A percentile compares a stretch with the other conserved stretches of the same genome.
Evolutionary conservation across 768 basidiomycete species (phyloP).

Genomic region (Strobilomyces echinocephalus): DNA sequence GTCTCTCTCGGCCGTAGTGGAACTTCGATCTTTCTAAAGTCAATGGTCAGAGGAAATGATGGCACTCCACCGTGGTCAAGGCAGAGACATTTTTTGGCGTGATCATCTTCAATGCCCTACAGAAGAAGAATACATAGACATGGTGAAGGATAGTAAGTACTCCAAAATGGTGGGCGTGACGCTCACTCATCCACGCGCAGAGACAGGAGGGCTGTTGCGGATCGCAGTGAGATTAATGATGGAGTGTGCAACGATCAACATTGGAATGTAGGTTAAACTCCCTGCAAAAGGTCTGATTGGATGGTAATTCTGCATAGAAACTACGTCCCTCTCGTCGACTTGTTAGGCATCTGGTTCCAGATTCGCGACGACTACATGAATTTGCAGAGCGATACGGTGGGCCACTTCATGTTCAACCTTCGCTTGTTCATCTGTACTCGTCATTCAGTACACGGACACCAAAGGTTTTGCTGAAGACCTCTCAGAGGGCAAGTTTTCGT

Average conservation of each 20-base stretch:
- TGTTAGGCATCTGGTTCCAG: slow-evolving; percentile 56
- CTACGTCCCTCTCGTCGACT: slow-evolving; percentile 52
- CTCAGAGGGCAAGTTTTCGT: slow-evolving; percentile 96
- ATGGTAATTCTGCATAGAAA: slow-evolving; percentile 31
- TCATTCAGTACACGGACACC: slow-evolving; percentile 67
- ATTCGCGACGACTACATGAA: slow-evolving; percentile 54
- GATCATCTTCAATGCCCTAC: slow-evolving; percentile 87
- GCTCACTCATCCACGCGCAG: slow-evolving; percentile 38
- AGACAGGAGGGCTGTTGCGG: slow-evolving; percentile 90
- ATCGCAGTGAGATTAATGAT: slow-evolving; percentile 95
- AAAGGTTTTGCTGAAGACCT: slow-evolving; percentile 93
- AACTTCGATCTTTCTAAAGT: not conserved
- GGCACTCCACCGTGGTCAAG: slow-evolving; percentile 89
- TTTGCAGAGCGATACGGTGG: slow-evolving; percentile 23
- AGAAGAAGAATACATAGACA: slow-evolving; percentile 89
- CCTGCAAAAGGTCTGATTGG: not conserved
- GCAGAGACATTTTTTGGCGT: slow-evolving; percentile 89
- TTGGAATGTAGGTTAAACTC: slow-evolving; percentile 45
- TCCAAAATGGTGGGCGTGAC: not conserved
- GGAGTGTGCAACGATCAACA: slow-evolving; percentile 66
- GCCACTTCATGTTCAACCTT: not conserved
- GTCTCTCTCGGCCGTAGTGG: not conserved
- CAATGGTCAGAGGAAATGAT: slow-evolving; percentile 55
- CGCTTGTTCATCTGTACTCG: not conserved
- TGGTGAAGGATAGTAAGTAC: slow-evolving; percentile 89